phyloP scores from a whole-genome alignment of 305 asterid species.

The Caryopteris hybrid region DNA sequence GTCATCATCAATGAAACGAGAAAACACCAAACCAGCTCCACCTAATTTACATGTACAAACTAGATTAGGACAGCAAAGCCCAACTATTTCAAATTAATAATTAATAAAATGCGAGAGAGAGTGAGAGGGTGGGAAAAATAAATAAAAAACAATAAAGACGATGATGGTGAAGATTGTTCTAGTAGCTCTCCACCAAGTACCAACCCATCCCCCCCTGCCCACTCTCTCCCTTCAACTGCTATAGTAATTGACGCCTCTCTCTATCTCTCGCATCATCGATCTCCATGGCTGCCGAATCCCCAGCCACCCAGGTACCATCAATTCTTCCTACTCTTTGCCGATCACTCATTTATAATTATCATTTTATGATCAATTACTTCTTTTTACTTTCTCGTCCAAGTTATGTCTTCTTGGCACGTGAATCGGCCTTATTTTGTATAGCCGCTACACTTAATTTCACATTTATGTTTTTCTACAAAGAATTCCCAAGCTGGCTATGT shows the following conservation, averaged over 20 bases:
- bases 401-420: too few relatives aligned
- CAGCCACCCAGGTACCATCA: not conserved
- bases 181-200: not conserved
- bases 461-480: not conserved
- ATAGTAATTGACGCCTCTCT: too few relatives aligned
- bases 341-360: not conserved
- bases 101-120: not conserved
- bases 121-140: not conserved
- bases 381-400: too few relatives aligned
- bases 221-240: not conserved
- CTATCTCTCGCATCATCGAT: too few relatives aligned
- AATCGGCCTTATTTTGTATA: not conserved
- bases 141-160: not conserved
- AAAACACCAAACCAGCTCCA: too few relatives aligned
- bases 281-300: constrained; percentile 14
- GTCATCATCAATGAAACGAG: not conserved
- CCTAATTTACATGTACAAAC: not conserved
- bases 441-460: not conserved
- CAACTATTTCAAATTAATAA: not conserved
- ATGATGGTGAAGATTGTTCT: not conserved
- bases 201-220: not conserved
- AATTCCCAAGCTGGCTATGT: constrained; percentile 16
- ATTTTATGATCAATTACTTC: too few relatives aligned
- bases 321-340: not conserved
- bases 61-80: not conserved